Evolutionary conservation across 1,284 basidiomycete genomes (phyloP), one percentile per base, ranked within the genome.

Genomic region (Ceratobasidium sp.): DNA sequence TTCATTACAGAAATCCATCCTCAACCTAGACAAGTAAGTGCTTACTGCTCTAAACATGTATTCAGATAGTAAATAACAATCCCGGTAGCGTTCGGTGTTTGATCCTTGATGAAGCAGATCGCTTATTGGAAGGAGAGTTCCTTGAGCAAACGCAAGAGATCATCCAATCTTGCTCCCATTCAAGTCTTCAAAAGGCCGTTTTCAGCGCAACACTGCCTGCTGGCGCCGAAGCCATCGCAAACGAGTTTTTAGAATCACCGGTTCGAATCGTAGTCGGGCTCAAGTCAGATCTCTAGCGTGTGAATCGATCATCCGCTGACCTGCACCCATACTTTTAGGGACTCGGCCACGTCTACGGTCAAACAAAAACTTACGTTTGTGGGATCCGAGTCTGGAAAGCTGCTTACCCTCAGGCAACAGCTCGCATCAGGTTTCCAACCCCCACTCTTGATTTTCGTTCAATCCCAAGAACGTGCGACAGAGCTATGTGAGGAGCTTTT

Each of bases 121-220:
- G 94, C 52, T 87, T 99, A 77, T 84, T 99, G 26, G 96, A 98
- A 74, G 77, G 87, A 14, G 96, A 97, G 77, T 99, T 99, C 80
- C 81, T 96, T 65, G 83, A 87, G 18, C 97, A 99, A 83, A 89
- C 96, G 1, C 88, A 96, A 82, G 94, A 96, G 77, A 90, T 99
- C 72, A 82, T 97, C 10, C 87, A 88, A 2, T 88, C 92, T n/a
- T 97, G 95, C 79, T 88, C 89, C 0, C 85, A 92, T 79, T 81
- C 88, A 0, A 78, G 84, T 0, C 77, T 95, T 0, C 94, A 95
- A 79, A 98, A 96, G 78, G 92, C 93, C 0, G 89, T 98, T 39
- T 94, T 98, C 80, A 96, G 93, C 74, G 97, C 97, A 0, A 99
- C 97, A 0, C 87, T 99, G 62, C 97, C 96, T 14, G 90, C 94